Evolutionary conservation across 2,329 filamentous ascomycete species (phyloP).

Genomic region (Sphaerulina vaccinii): DNA sequence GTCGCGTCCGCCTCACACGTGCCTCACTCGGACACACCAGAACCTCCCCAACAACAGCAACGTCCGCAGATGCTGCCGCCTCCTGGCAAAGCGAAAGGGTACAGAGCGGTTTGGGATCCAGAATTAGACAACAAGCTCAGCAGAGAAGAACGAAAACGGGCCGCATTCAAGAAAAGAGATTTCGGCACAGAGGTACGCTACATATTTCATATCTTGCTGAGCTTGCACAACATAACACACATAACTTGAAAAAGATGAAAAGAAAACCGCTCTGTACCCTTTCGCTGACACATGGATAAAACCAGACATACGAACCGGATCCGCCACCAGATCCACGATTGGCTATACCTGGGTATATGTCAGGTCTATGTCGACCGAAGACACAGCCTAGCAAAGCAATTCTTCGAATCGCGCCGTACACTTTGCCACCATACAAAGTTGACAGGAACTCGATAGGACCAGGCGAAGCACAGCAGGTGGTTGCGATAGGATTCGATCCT

Average conservation of each 20-base stretch:
- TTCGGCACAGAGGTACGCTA: constrained; percentile 45
- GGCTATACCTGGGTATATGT: constrained; percentile 60
- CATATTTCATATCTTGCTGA: constrained; percentile 39
- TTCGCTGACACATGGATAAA: constrained; percentile 40
- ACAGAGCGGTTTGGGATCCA: constrained; percentile 62
- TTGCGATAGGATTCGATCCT: constrained; percentile 95
- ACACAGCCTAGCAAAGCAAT: constrained; percentile 67
- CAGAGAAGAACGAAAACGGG: constrained; percentile 55
- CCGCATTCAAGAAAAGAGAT: constrained; percentile 37
- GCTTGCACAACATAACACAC: constrained; percentile 39
- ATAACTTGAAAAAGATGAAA: constrained; percentile 31
- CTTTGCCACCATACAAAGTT: constrained; percentile 76
- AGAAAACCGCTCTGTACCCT: constrained; percentile 42
- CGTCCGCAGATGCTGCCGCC: constrained; percentile 51
- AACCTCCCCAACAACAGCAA: constrained; percentile 40
- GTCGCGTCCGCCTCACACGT: constrained; percentile 23
- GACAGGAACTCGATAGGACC: constrained; percentile 86
- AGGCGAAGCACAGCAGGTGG: constrained; percentile 83
- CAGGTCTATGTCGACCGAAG: constrained; percentile 47
- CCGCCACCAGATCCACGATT: constrained; percentile 82
- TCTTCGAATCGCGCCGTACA: constrained; percentile 71
- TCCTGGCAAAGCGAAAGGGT: constrained; percentile 56
- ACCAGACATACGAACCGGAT: constrained; percentile 63
- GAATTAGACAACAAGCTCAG: constrained; percentile 59
- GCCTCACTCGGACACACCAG: constrained; percentile 30